Percentiles rank a stretch among this genome's conserved stretches.
Conservation (phyloP, 257 asterid genomes). For the Paulownia fortunei region DNA sequence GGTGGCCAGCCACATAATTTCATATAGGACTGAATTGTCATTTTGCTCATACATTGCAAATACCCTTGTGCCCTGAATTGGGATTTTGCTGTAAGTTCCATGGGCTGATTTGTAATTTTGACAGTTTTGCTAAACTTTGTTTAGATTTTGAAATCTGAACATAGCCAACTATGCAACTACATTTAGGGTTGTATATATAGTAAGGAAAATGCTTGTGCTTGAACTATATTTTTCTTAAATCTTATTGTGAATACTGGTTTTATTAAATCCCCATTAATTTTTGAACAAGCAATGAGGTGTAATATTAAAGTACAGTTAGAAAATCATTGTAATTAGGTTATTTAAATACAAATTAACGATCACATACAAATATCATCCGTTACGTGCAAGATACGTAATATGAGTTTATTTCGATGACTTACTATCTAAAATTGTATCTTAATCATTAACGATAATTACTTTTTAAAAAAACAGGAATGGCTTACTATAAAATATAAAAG, state of each 20-base stretch:
- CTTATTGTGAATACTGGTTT: not conserved
- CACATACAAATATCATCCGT: too few species aligned
- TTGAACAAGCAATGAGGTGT: not conserved
- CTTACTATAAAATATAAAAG: too few species aligned
- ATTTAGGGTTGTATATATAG: not conserved
- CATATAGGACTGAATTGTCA: slow-evolving; percentile 29
- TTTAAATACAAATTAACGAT: not conserved
- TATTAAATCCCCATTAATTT: not conserved
- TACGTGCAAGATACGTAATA: too few species aligned
- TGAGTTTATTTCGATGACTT: too few species aligned
- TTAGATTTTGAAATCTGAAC: not conserved
- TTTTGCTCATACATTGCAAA: not conserved
- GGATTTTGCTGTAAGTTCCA: slow-evolving; percentile 8
- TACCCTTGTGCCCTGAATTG: not conserved
- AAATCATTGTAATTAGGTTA: not conserved
- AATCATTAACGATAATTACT: too few species aligned
- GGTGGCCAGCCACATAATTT: slow-evolving; percentile 15
- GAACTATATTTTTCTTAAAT: not conserved
- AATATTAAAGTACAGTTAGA: not conserved
- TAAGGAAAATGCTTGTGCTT: not conserved
- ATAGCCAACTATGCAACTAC: not conserved
- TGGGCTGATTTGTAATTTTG: slow-evolving; percentile 25
- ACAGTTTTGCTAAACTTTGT: not conserved
- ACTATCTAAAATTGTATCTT: too few species aligned
- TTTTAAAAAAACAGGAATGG: too few species aligned